Percentiles rank a stretch among this genome's conserved stretches.
Evolutionary conservation across 495 filamentous ascomycete genomes (phyloP).

Genomic region (Aspergillus sclerotiicarbonarius): DNA sequence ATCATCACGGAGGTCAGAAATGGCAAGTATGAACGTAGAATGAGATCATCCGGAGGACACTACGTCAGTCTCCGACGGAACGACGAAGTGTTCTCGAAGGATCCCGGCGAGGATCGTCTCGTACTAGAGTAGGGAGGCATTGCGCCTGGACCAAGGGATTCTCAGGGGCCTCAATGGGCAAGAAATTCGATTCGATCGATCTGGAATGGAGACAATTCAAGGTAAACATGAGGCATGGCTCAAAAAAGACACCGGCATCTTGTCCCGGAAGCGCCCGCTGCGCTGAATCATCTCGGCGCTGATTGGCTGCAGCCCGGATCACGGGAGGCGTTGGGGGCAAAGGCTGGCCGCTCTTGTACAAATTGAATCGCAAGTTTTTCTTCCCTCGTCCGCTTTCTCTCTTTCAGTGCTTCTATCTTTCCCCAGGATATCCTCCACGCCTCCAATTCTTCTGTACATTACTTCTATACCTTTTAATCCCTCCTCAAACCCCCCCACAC

Average conservation of each 20-base stretch:
- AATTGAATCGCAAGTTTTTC: conserved; percentile 39
- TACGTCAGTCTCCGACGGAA: not conserved
- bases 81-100: not conserved
- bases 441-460: conserved; percentile 37
- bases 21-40: conserved; percentile 2
- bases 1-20: not conserved
- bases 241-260: conserved; percentile 13
- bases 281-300: conserved; percentile 36
- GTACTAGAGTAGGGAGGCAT: not conserved
- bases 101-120: not conserved
- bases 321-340: conserved; percentile 39
- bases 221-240: not conserved
- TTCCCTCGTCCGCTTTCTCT: conserved; percentile 19
- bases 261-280: conserved; percentile 39
- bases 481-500: conserved; percentile 22
- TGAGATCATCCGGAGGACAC: not conserved
- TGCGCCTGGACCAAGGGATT: not conserved
- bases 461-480: conserved; percentile 29
- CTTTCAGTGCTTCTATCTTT: conserved; percentile 18
- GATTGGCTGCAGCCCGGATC: conserved; percentile 38
- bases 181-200: too few relatives aligned
- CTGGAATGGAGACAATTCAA: too few relatives aligned
- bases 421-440: conserved; percentile 13
- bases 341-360: conserved; percentile 26
- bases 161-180: too few relatives aligned